Evolutionary conservation across 1,284 basidiomycete genomes (phyloP), one percentile per base, ranked within the genome.

Genomic region (Spongiforma sp.): DNA sequence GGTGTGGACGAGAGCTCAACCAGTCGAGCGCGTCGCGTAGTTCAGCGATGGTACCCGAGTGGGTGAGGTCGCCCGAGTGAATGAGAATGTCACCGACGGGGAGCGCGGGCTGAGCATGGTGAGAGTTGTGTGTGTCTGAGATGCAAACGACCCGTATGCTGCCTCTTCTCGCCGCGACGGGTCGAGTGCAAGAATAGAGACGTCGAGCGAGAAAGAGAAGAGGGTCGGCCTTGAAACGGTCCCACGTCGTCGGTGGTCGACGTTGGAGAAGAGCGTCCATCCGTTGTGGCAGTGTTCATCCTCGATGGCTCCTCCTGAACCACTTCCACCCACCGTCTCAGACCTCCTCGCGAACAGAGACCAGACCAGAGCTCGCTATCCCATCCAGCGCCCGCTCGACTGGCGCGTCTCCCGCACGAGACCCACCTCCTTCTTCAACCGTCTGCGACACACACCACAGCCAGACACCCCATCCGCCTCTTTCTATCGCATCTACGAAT

Each of bases 401-500:
- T 68, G 66, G 63, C 66, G 63, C 54, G 65, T 28, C 1, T 62
- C 66, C 6, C 66, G 50, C 58, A 24, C 43, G 26, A 36, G 19
- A 8, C 54, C n/a, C 50, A 30, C 15, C 24, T 19, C 7, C 21
- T 24, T 46, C 43, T 24, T 24, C 43, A 46, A 24, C 26, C 43
- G n/a, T n/a, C 43, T 46, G n/a, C n/a, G 43, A 24, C 43, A 46
- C 15, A 46, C 43, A 0, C 26, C 30, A n/a, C 12, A 21, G 32
- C 32, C 30, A 11, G 66, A 68, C 52, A 43, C 58, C 17, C 41
- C 66, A 32, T 26, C 63, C 21, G 66, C 66, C 26, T 69, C 66
- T 34, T 71, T 75, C 61, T 73, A 75, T 56, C 75, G 72, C 34
- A 62, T 73, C 57, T 76, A 75, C 67, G 66, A 69, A 61, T 71